Percentiles rank a stretch among this genome's conserved stretches.
phyloP scores from a whole-genome alignment of 495 filamentous ascomycete species.

The Neurospora sp. region DNA sequence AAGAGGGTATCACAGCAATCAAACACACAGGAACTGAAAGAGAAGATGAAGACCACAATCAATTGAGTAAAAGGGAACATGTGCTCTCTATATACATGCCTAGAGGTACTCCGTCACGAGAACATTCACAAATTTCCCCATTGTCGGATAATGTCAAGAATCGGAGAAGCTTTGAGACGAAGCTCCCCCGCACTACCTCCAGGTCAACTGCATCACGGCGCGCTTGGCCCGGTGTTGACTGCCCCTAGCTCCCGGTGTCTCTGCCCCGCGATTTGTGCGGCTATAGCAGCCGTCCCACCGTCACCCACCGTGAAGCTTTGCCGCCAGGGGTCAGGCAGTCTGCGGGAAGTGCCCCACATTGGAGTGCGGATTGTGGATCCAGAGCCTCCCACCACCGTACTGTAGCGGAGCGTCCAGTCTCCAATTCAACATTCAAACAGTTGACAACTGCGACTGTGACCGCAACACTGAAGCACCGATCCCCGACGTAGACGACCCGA shows the following conservation, averaged over 20 bases:
- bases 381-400: background rate
- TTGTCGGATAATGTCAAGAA: background rate
- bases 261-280: conserved; percentile 27
- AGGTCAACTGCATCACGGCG: background rate
- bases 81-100: background rate
- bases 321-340: background rate
- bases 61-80: background rate
- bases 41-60: background rate
- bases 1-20: background rate
- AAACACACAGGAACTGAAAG: background rate
- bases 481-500: background rate
- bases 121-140: background rate
- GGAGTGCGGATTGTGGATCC: background rate
- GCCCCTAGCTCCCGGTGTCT: conserved; percentile 6
- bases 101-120: background rate
- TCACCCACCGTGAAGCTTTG: background rate
- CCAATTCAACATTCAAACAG: background rate
- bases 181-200: background rate
- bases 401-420: background rate
- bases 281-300: conserved; percentile 9
- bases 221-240: background rate
- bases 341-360: conserved; percentile 1
- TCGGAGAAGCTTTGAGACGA: background rate
- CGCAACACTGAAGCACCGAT: background rate
- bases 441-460: background rate